Evolutionary conservation across 106 monocot genomes (phyloP).

Genomic region (Phalaenopsis aphrodite): DNA sequence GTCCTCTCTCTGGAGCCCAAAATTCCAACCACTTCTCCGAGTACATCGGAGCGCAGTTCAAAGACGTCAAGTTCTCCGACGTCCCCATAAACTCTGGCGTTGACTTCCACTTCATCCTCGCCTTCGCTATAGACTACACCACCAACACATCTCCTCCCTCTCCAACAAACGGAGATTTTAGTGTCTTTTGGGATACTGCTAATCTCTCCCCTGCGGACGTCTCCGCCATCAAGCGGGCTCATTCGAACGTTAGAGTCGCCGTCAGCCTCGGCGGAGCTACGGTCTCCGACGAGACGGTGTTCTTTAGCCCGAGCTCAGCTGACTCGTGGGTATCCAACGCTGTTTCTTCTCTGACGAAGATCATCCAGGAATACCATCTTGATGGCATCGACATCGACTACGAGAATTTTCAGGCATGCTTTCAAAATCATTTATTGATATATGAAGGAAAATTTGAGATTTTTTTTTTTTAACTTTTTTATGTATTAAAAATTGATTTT

Average conservation of each 20-base stretch:
- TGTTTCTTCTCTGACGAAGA: conserved; percentile 13
- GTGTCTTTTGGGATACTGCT: conserved; percentile 14
- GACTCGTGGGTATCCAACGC: conserved; percentile 27
- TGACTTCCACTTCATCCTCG: conserved; percentile 34
- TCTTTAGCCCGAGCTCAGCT: conserved; percentile 12
- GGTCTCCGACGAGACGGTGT: not conserved
- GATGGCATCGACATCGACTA: conserved; percentile 25
- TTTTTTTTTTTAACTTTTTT: too few species aligned
- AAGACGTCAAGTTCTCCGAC: conserved; percentile 20
- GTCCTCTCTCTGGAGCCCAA: not conserved
- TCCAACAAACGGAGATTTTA: conserved; percentile 17
- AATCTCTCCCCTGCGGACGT: conserved; percentile 12
- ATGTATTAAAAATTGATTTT: too few species aligned
- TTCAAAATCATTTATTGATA: too few species aligned
- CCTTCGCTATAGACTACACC: conserved; percentile 30
- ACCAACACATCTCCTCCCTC: not conserved
- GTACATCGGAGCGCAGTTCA: conserved; percentile 17
- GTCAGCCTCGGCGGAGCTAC: conserved; percentile 20
- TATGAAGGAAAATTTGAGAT: too few species aligned
- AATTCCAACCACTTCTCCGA: conserved; percentile 9
- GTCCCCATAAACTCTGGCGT: conserved; percentile 17
- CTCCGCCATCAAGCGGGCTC: conserved; percentile 7
- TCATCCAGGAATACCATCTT: conserved; percentile 13
- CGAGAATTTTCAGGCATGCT: conserved; percentile 15
- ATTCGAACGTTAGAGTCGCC: conserved; percentile 17